phyloP scores from a whole-genome alignment of 257 asterid genomes.

The Apocynum venetum region DNA sequence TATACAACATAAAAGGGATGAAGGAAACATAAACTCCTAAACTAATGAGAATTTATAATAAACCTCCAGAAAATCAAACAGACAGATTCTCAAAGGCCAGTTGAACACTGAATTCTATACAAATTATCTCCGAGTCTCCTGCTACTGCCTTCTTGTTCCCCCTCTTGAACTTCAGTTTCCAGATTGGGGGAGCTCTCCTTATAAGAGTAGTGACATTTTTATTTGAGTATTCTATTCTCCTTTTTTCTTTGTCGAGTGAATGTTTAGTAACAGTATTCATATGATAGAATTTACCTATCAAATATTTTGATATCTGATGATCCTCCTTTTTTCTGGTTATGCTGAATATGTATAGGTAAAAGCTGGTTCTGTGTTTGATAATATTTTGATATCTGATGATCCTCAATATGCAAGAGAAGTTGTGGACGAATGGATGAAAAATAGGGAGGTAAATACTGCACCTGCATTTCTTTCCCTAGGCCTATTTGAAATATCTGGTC shows the following conservation, averaged over 20 bases:
- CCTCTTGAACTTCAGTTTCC: not conserved
- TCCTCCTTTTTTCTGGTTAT: not conserved
- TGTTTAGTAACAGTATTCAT: not conserved
- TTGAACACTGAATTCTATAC: not conserved
- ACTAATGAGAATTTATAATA: not conserved
- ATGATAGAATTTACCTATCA: not conserved
- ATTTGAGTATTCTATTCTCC: not conserved
- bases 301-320: not conserved
- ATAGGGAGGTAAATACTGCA: slow-evolving; percentile 53
- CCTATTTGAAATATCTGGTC: slow-evolving; percentile 6
- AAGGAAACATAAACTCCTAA: not conserved
- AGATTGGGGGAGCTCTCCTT: not conserved
- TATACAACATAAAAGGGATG: not conserved
- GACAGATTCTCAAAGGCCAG: not conserved
- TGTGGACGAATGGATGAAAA: slow-evolving; percentile 56
- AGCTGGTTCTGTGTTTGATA: slow-evolving; percentile 79
- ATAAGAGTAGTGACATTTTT: not conserved
- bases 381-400: slow-evolving; percentile 71
- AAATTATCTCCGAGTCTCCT: not conserved
- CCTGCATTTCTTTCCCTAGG: slow-evolving; percentile 12
- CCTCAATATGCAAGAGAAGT: slow-evolving; percentile 67
- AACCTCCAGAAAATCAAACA: not conserved
- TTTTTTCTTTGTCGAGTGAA: not conserved
- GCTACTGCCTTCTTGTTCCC: not conserved
- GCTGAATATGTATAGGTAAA: slow-evolving; percentile 47